A percentile compares a stretch with the other conserved stretches of the same genome.
These are phyloP conservation scores for Neonectria faginata DNA, from an alignment of 2,329 filamentous ascomycete species.

Conservation along the genomic window DNA sequence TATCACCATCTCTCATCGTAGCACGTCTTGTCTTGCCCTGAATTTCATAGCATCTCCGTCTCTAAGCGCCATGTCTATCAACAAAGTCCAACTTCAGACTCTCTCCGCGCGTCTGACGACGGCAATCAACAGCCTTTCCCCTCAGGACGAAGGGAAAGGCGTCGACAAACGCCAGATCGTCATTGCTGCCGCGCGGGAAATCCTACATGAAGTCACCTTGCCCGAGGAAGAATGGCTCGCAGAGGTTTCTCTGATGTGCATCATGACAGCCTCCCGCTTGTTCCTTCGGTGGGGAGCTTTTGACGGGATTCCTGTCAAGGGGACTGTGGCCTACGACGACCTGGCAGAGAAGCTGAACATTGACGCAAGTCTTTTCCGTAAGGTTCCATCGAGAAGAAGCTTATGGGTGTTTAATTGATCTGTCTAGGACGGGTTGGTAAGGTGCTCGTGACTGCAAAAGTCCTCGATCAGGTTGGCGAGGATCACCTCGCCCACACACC, in stretches of 20 bases:
- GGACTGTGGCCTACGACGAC: constrained; percentile 43
- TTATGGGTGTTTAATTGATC: background rate
- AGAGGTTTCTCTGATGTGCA: constrained; percentile 17
- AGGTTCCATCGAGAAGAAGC: background rate
- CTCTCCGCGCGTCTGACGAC: background rate
- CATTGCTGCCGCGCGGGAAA: constrained; percentile 4
- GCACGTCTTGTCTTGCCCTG: background rate
- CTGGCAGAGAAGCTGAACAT: constrained; percentile 46
- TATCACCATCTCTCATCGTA: too few relatives aligned
- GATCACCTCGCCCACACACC: constrained; percentile 22
- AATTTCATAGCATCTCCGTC: too few relatives aligned
- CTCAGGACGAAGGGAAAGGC: background rate
- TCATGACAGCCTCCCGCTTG: constrained; percentile 40
- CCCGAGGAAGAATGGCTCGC: constrained; percentile 24
- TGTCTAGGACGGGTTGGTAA: constrained; percentile 16
- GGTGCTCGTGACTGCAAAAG: constrained; percentile 15
- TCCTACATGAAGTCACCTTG: constrained; percentile 15
- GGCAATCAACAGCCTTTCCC: constrained; percentile 10
- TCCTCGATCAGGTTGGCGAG: constrained; percentile 15
- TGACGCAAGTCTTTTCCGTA: constrained; percentile 44
- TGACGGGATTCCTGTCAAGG: constrained; percentile 46
- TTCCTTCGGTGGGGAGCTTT: constrained; percentile 51
- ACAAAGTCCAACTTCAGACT: constrained; percentile 9
- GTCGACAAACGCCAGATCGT: constrained; percentile 16
- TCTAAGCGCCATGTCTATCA: constrained; percentile 5